Percentiles rank a stretch among this genome's conserved stretches.
phyloP scores from a whole-genome alignment of 2,329 filamentous ascomycete genomes.

The Trichophyton equinum region DNA sequence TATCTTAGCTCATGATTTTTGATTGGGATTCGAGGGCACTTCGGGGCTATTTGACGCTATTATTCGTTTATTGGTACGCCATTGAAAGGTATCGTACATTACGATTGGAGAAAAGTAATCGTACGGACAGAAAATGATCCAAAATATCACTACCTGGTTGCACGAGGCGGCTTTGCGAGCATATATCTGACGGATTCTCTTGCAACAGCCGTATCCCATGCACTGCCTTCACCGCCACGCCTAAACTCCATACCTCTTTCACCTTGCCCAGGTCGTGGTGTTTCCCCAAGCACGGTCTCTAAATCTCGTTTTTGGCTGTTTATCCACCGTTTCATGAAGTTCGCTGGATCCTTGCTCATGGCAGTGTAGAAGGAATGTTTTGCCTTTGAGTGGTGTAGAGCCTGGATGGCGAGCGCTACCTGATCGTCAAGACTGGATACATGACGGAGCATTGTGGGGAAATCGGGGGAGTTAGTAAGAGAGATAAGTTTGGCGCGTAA shows the following conservation, averaged over 20 bases:
- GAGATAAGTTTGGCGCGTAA: slow-evolving; percentile 54
- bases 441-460: slow-evolving; percentile 60
- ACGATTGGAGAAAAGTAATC: background rate
- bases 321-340: slow-evolving; percentile 77
- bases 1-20: too few relatives aligned
- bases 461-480: slow-evolving; percentile 56
- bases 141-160: background rate
- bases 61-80: background rate
- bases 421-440: slow-evolving; percentile 73
- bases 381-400: slow-evolving; percentile 70
- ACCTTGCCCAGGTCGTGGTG: slow-evolving; percentile 43
- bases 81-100: background rate
- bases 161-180: slow-evolving; percentile 37
- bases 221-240: slow-evolving; percentile 43
- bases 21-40: background rate
- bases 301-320: slow-evolving; percentile 83
- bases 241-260: slow-evolving; percentile 38
- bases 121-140: background rate
- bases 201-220: slow-evolving; percentile 51
- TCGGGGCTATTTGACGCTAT: background rate
- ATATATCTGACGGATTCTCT: slow-evolving; percentile 50
- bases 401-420: slow-evolving; percentile 69
- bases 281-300: slow-evolving; percentile 76
- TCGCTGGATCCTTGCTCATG: slow-evolving; percentile 67
- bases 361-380: slow-evolving; percentile 79